Base-by-base conservation (phyloP, 2,329 filamentous ascomycete genomes). In the Pleurostoma richardsiae region DNA sequence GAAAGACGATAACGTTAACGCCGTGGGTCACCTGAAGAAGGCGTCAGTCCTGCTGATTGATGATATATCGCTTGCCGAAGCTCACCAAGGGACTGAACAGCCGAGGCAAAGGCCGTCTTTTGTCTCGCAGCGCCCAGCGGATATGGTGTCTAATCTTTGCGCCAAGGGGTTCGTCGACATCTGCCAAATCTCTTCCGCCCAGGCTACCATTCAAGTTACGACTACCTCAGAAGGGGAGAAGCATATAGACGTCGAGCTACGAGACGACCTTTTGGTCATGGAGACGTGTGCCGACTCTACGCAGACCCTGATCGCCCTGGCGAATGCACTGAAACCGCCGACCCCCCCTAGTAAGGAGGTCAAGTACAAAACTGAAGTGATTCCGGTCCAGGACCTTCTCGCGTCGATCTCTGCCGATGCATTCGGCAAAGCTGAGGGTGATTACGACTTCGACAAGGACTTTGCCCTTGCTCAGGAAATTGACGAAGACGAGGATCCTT, bases 251-350 rank as follows among this genome's bases (percentile, higher is more conserved):
- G 76, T 96, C 1, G 88, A 95, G 52, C 71, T 97, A 41, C 82
- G 82, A 50, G 91, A 96, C 58, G 86, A 95, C 53, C 75, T 99
- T 2, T 74, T 99, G 45, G 85, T 99, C 31, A 70, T 99, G 5
- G 94, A 99, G 65, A 95, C 91, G 1, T 99, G 95, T 59, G 94
- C 94, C 30, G 94, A 99, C 66, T 99, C 94, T 2, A 97, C 90
- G 0, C 90, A 96, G 63, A 99, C 94, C 0, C 75, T 99, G 10
- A 85, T 96, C 44, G 77, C 80, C 2, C 77, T 95, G 39, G 69
- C 91, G 11, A 89, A 87, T 57, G 90, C 86, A 1, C 74, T 99
- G 4, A 83, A 85, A 36, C 94, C 92, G 4, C 92, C 94, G 1
- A 84, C 82, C 6, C 86, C 90, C 1, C 90, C 91, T 1, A 92